A percentile compares a stretch with the other conserved stretches of the same genome.
Conservation (phyloP, 2,329 filamentous ascomycete genomes). For the Sclerotinia borealis region DNA sequence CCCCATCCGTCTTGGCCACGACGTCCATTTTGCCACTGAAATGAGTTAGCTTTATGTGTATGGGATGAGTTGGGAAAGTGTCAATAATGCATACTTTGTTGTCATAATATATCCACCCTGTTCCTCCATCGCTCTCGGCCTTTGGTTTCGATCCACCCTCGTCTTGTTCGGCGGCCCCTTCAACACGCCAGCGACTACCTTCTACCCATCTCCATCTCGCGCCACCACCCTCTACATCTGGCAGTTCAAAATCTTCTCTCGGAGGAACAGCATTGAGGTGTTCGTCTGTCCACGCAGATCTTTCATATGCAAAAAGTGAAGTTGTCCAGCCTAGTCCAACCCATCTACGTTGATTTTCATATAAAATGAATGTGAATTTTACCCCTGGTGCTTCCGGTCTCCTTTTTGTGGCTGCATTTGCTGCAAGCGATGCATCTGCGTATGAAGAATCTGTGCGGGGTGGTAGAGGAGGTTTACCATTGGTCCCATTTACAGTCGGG, state of each 20-base stretch:
- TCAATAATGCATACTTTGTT: conserved; percentile 64
- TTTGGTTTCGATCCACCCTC: conserved; percentile 37
- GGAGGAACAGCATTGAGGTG: conserved; percentile 75
- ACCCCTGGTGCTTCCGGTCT: conserved; percentile 65
- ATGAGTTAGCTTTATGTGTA: conserved; percentile 14
- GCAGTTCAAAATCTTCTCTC: conserved; percentile 66
- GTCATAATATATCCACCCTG: conserved; percentile 96
- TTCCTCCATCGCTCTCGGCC: conserved; percentile 40
- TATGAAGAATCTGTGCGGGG: conserved; percentile 25
- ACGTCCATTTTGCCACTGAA: conserved; percentile 81
- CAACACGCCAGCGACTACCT: conserved; percentile 80
- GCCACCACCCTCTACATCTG: conserved; percentile 57
- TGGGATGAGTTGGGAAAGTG: background rate
- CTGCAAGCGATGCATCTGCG: conserved; percentile 32
- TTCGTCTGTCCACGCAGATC: conserved; percentile 91
- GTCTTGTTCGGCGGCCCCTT: conserved; percentile 58
- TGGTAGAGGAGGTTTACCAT: conserved; percentile 31
- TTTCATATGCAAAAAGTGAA: conserved; percentile 83
- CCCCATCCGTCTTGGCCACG: conserved; percentile 87
- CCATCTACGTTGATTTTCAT: conserved; percentile 95
- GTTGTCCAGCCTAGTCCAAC: conserved; percentile 92
- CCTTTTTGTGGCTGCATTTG: conserved; percentile 31
- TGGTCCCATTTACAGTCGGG: conserved; percentile 12
- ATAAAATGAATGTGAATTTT: conserved; percentile 92
- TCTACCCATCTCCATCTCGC: conserved; percentile 76